Percentiles rank a stretch among this genome's conserved stretches.
phyloP scores from a whole-genome alignment of 441 rosid species.

The Corymbia citriodora region DNA sequence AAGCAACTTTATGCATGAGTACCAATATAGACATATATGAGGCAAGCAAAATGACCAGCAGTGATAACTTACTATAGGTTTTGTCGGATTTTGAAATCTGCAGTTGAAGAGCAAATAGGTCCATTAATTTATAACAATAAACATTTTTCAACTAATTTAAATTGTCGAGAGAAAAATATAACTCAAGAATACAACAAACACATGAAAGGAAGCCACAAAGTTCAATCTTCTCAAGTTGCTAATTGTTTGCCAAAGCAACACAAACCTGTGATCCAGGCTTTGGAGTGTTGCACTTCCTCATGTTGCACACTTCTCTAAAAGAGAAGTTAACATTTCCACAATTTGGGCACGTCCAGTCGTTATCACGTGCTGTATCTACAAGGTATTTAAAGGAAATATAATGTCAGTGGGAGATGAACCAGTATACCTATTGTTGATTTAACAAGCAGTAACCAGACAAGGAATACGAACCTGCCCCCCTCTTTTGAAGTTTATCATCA shows the following conservation, averaged over 20 bases:
- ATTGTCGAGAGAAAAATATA: background rate
- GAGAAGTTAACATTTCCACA: constrained; percentile 98
- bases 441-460: background rate
- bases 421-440: background rate
- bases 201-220: background rate
- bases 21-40: constrained; percentile 4
- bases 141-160: background rate
- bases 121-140: background rate
- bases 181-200: background rate
- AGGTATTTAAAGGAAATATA: background rate
- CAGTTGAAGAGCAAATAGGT: constrained; percentile 23
- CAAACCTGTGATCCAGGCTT: constrained; percentile 97
- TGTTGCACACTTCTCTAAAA: constrained; percentile 92
- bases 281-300: constrained; percentile 97
- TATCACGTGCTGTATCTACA: constrained; percentile 77
- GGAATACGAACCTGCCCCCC: constrained; percentile 41
- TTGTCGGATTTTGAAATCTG: constrained; percentile 75
- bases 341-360: constrained; percentile 97
- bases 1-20: constrained; percentile 20
- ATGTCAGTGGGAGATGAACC: background rate
- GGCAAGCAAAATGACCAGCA: background rate
- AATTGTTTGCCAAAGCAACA: constrained; percentile 7
- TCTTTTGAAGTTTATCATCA: constrained; percentile 68
- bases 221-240: background rate
- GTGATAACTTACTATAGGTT: constrained; percentile 59